Conservation (phyloP, 805 yeast species). For the Saccharomycopsis synnaedendra region DNA sequence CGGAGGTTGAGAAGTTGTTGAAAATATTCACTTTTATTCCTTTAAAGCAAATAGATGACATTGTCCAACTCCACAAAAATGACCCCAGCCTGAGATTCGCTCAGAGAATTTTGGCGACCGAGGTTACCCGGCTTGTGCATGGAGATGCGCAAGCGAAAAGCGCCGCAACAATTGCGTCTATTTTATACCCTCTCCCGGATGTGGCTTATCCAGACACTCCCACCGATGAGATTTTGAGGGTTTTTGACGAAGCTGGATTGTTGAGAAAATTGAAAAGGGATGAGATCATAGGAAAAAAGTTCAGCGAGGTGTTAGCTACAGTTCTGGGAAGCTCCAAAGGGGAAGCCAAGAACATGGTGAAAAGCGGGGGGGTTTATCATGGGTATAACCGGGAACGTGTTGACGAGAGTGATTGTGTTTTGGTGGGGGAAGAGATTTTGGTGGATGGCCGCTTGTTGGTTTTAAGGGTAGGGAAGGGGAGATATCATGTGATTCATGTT, state of each 20-base stretch:
- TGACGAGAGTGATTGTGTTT: slow-evolving; percentile 37
- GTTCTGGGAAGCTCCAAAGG: slow-evolving; percentile 38
- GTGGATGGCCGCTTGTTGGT: slow-evolving; percentile 52
- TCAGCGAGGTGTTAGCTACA: slow-evolving; percentile 45
- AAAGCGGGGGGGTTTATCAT: slow-evolving; percentile 61
- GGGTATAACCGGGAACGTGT: slow-evolving; percentile 50
- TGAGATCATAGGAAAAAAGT: slow-evolving; percentile 28
- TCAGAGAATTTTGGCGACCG: slow-evolving; percentile 62
- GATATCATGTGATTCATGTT: slow-evolving; percentile 45
- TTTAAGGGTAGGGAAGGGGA: slow-evolving; percentile 65
- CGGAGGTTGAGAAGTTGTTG: slow-evolving; percentile 56
- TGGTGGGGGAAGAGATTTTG: slow-evolving; percentile 37
- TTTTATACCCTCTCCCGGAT: slow-evolving; percentile 51
- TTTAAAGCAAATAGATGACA: slow-evolving; percentile 37
- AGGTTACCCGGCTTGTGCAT: slow-evolving; percentile 74
- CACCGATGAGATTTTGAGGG: slow-evolving; percentile 38
- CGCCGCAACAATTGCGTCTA: slow-evolving; percentile 55
- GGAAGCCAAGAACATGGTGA: slow-evolving; percentile 51
- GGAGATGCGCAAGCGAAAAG: slow-evolving; percentile 67
- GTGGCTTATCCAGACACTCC: slow-evolving; percentile 35
- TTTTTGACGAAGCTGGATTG: slow-evolving; percentile 50
- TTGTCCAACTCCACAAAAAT: slow-evolving; percentile 39
- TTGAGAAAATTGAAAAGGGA: slow-evolving; percentile 26
- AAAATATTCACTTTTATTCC: slow-evolving; percentile 77
- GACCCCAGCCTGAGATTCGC: slow-evolving; percentile 61